Base-by-base conservation (phyloP, 768 basidiomycete genomes). In the Artomyces pyxidatus region DNA sequence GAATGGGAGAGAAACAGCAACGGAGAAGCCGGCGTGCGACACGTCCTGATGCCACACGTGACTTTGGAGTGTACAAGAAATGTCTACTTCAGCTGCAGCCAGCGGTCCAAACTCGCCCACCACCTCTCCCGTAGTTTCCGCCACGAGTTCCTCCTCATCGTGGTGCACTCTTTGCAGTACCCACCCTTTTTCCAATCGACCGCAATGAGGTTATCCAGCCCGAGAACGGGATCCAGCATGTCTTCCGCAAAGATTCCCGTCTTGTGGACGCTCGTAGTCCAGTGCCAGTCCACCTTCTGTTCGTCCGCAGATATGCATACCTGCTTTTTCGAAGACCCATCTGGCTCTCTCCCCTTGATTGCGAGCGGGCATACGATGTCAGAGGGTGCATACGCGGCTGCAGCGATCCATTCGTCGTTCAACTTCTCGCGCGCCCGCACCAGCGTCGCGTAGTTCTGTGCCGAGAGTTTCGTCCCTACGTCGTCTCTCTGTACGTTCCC, bases 81-180 rank as follows among this genome's bases (percentile, higher is more conserved):
- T n/a, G n/a, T n/a, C n/a, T 35, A 35, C 32, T 40, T 16, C 45
- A 54, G 16, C 37, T 44, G 44, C 47, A 57, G 32, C 55, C 55
- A 55, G 19, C 27, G 47, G 25, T 51, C 53, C 32, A 56, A 17
- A 14, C 55, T 19, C 14, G 37, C 42, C 50, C 55, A 54, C 6
- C 54, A 17, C 44, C 40, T 51, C 47, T 38, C 35, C 49, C 41
- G 42, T 39, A 58, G 52, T 28, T 50, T 57, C 22, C 25, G 21
- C 69, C 70, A 72, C 23, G 48, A 50, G 3, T 61, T 58, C 43
- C 54, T 51, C 46, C 65, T 53, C 43, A 50, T 54, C 30, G 48
- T 42, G 23, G 66, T 62, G 53, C 72, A 72, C 27, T 53, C 61
- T 17, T 54, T 50, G 50, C 72, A 73, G 48, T 60, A 70, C 7